These are phyloP conservation scores for Fusarium sublunatum DNA, from an alignment of 2,329 filamentous ascomycete genomes.

Conservation along the genomic window DNA sequence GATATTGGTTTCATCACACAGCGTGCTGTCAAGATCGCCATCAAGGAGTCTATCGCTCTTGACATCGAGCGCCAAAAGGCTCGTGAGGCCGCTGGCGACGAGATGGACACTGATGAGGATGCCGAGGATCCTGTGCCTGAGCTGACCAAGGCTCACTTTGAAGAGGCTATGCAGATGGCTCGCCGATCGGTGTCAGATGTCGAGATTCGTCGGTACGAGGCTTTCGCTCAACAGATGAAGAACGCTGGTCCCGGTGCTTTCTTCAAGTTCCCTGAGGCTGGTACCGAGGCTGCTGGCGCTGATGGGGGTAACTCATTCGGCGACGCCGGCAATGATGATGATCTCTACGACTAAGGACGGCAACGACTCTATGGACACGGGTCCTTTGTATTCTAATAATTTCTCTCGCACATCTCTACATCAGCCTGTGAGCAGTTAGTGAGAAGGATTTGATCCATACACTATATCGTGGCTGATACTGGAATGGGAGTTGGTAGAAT, in stretches of 20 bases:
- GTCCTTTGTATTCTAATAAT: constrained; percentile 62
- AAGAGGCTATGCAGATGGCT: constrained; percentile 97
- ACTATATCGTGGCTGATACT: constrained; percentile 43
- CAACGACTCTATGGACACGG: constrained; percentile 38
- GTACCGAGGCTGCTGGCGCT: constrained; percentile 69
- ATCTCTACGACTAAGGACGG: constrained; percentile 86
- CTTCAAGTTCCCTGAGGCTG: constrained; percentile 94
- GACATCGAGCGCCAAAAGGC: constrained; percentile 94
- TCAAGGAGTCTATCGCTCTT: constrained; percentile 91
- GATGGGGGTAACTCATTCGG: constrained; percentile 76
- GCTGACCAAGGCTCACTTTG: constrained; percentile 95
- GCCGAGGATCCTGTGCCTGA: constrained; percentile 93
- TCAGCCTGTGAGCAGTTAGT: constrained; percentile 36
- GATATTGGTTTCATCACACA: constrained; percentile 99
- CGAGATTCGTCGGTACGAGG: constrained; percentile 97
- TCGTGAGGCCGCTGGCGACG: constrained; percentile 85
- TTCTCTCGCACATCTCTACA: constrained; percentile 52
- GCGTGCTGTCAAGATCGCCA: constrained; percentile 98
- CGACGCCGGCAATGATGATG: constrained; percentile 92
- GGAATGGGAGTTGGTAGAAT: constrained; percentile 53
- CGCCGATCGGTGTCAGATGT: constrained; percentile 95
- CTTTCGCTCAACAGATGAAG: constrained; percentile 99
- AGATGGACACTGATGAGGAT: constrained; percentile 77
- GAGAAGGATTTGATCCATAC: constrained; percentile 41
- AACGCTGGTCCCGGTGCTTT: constrained; percentile 93